phyloP scores from a whole-genome alignment of 2,329 filamentous ascomycete genomes.

The Exophiala aquamarina region DNA sequence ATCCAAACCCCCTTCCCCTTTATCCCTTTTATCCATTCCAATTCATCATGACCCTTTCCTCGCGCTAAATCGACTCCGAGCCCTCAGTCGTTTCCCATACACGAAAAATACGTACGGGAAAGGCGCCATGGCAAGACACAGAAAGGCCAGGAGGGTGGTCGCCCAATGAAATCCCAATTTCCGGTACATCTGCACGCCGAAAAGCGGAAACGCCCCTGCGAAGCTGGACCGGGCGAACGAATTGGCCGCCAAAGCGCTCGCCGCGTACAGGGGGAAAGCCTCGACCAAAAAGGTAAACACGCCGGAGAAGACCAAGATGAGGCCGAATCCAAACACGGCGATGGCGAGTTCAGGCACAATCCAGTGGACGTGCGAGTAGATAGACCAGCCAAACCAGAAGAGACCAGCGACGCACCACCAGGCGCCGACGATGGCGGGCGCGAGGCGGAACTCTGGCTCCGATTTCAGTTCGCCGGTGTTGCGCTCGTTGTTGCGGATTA shows the following conservation, averaged over 20 bases:
- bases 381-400: conserved; percentile 88
- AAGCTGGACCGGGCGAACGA: conserved; percentile 76
- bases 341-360: conserved; percentile 74
- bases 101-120: conserved; percentile 52
- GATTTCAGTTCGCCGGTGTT: conserved; percentile 47
- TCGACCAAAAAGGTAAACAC: conserved; percentile 86
- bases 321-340: conserved; percentile 68
- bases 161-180: conserved; percentile 41
- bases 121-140: conserved; percentile 45
- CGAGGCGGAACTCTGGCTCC: conserved; percentile 85
- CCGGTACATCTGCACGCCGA: conserved; percentile 37
- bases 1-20: too few relatives aligned
- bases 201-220: conserved; percentile 65
- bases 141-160: conserved; percentile 40
- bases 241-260: conserved; percentile 75
- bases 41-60: neutral
- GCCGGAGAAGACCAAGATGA: conserved; percentile 75
- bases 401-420: conserved; percentile 76
- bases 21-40: conserved; percentile 7
- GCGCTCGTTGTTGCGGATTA: conserved; percentile 39
- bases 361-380: conserved; percentile 72
- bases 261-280: conserved; percentile 48
- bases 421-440: conserved; percentile 71
- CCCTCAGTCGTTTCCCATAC: conserved; percentile 48
- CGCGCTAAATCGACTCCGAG: conserved; percentile 42